These are phyloP conservation scores for Blastocystis sp. DNA, from an alignment of 352 stramenopile species.

Conservation along the genomic window DNA sequence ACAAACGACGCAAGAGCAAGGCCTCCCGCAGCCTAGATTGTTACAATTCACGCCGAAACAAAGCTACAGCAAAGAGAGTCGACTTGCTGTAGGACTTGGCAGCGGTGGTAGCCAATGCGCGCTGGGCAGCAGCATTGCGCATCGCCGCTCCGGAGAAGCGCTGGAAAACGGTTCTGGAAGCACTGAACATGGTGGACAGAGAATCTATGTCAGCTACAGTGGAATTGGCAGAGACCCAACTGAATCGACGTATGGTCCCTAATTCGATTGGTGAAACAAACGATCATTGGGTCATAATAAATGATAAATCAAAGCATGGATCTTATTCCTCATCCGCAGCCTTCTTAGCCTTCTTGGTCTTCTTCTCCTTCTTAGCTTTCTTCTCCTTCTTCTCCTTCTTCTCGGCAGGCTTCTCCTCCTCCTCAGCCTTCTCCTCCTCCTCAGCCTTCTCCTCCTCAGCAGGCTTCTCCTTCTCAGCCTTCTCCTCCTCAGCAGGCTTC, in stretches of 20 bases:
- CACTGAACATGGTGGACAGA: conserved; percentile 53
- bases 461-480: not conserved
- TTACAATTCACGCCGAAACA: not conserved
- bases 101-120: not conserved
- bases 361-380: conserved; percentile 55
- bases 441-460: conserved; percentile 1
- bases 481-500: not conserved
- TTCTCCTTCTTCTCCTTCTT: conserved; percentile 57
- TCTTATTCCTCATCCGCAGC: no score
- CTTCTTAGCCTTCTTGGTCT: conserved; percentile 2
- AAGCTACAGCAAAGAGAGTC: not conserved
- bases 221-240: no score
- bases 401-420: conserved; percentile 30
- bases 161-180: conserved; percentile 42
- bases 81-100: not conserved
- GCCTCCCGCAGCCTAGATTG: conserved; percentile 9
- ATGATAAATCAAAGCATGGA: not conserved
- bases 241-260: no score
- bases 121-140: not conserved
- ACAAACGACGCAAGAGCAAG: conserved; percentile 6
- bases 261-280: no score
- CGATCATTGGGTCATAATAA: not conserved
- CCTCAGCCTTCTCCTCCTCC: not conserved
- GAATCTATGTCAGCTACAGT: no score
- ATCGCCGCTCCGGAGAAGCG: not conserved